A percentile compares a stretch with the other conserved stretches of the same genome.
Evolutionary conservation across 352 stramenopile genomes (phyloP).

Genomic region (Pythium dissimile): DNA sequence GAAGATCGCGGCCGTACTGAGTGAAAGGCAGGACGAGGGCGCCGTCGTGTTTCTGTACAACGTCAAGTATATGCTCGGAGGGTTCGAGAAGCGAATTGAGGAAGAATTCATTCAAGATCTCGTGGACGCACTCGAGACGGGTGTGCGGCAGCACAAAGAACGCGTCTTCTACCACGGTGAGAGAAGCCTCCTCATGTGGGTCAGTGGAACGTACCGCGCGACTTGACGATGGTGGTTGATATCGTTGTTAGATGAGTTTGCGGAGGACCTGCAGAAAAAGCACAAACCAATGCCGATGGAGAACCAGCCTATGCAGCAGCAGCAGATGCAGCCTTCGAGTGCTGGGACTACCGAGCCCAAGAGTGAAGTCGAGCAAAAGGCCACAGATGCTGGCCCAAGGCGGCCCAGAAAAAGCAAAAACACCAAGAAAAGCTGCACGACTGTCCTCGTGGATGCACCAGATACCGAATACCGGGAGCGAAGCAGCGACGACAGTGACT

Average conservation of each 20-base stretch:
- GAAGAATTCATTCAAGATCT: constrained; percentile 42
- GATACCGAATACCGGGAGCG: constrained; percentile 11
- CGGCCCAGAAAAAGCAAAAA: constrained; percentile 6
- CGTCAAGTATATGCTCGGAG: constrained; percentile 78
- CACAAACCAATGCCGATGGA: constrained; percentile 8
- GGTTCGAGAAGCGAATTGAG: constrained; percentile 72
- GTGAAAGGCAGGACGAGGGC: constrained; percentile 21
- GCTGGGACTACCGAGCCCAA: too few relatives aligned
- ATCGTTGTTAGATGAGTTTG: constrained; percentile 47
- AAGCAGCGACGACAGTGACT: constrained; percentile 31
- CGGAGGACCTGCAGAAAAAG: constrained; percentile 35
- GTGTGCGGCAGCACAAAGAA: constrained; percentile 30
- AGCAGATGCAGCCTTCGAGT: neutral
- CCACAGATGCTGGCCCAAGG: neutral
- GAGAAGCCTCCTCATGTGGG: neutral
- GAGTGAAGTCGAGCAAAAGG: too few relatives aligned
- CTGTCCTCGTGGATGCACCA: constrained; percentile 19
- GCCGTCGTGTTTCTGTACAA: constrained; percentile 52
- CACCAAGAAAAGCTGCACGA: constrained; percentile 10
- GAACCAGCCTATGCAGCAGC: neutral
- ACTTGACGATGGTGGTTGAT: neutral
- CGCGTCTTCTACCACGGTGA: constrained; percentile 70
- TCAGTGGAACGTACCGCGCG: too few relatives aligned
- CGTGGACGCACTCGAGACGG: constrained; percentile 9
- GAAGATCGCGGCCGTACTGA: constrained; percentile 44